phyloP scores from a whole-genome alignment of 805 yeast genomes.

The Torulaspora franciscae region DNA sequence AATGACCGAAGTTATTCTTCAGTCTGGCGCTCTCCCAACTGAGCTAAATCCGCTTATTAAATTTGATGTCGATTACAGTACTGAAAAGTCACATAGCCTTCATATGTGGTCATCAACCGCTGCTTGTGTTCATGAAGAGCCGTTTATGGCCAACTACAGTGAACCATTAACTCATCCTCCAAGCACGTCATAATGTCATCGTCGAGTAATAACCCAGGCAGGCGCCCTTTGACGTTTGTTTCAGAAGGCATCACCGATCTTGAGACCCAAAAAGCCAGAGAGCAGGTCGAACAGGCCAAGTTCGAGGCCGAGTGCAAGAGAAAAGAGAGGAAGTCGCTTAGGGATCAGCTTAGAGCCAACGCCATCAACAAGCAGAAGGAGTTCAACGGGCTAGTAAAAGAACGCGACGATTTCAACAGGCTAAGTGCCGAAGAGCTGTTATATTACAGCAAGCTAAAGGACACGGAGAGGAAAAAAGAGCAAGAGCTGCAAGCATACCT shows the following conservation, averaged over 20 bases:
- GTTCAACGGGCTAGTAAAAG: constrained; percentile 21
- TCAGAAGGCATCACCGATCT: constrained; percentile 31
- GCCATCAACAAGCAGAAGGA: constrained; percentile 29
- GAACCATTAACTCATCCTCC: background rate
- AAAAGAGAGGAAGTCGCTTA: constrained; percentile 27
- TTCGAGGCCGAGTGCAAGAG: constrained; percentile 23
- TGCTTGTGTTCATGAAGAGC: too few species aligned
- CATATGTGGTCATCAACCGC: background rate
- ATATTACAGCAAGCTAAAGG: constrained; percentile 11
- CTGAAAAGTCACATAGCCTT: background rate
- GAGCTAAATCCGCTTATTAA: constrained; percentile 39
- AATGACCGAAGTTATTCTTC: constrained; percentile 28
- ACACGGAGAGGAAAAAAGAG: constrained; percentile 6
- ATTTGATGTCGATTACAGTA: background rate
- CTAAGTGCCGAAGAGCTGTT: constrained; percentile 25
- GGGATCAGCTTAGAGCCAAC: constrained; percentile 30
- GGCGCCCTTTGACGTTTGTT: constrained; percentile 22
- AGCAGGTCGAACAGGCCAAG: constrained; percentile 20
- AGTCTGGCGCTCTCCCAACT: constrained; percentile 45
- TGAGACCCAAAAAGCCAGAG: constrained; percentile 21
- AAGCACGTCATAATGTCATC: constrained; percentile 1
- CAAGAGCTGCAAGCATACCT: constrained; percentile 11
- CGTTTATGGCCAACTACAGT: too few species aligned
- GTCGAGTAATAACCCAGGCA: constrained; percentile 3
- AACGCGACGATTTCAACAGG: constrained; percentile 31